Base-by-base conservation (phyloP, 2,329 filamentous ascomycete genomes). In the Cryphonectria radicalis region DNA sequence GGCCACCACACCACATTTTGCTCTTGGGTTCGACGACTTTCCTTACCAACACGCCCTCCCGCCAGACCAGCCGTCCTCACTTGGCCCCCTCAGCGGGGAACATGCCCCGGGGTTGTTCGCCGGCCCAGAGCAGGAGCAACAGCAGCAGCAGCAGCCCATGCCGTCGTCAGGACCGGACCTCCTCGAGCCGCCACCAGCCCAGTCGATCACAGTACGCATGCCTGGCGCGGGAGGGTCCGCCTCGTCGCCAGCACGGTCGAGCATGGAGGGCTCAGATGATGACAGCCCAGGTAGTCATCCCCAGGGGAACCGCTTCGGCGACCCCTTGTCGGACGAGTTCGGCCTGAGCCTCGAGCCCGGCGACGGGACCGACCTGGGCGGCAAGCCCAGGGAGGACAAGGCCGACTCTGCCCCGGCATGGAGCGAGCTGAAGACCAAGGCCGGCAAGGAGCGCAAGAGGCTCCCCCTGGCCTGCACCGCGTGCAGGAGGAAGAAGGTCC, bases 401-500 rank as follows among this genome's bases (percentile, higher is more conserved):
- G 80, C 85, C 7, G 88, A 89, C 66, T 83, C 86, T 11, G 83
- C 87, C 11, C 90, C 91, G 19, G 85, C 91, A 19, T 95, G 93
- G 93, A 95, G 90, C 76, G 93, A 95, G 78, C 84, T 95, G 74
- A 95, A 95, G 81, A 95, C 93, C 4, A 95, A 95, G 80, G 96
- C 96, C 2, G 96, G 96, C 22, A 99, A 98, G 81, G 96, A 98
- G 80, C 89, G 96, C 67, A 98, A 98, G 81, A 88, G 96, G 60
- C 84, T 99, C 46, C 96, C 96, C 2, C 85, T 98, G 67, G 96
- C 96, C 22, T 99, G 96, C 79, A 98, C 98, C 77, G 95, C 95
- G 53, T 99, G 96, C 78, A 90, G 96, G 46, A 89, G 96, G 77
- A 99, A 99, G 84, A 99, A 99, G 85, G 98, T 99, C 74, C 91